A percentile compares a stretch with the other conserved stretches of the same genome.
Conservation (phyloP, 1,139 yeast species). For the Ogataea hybrid region DNA sequence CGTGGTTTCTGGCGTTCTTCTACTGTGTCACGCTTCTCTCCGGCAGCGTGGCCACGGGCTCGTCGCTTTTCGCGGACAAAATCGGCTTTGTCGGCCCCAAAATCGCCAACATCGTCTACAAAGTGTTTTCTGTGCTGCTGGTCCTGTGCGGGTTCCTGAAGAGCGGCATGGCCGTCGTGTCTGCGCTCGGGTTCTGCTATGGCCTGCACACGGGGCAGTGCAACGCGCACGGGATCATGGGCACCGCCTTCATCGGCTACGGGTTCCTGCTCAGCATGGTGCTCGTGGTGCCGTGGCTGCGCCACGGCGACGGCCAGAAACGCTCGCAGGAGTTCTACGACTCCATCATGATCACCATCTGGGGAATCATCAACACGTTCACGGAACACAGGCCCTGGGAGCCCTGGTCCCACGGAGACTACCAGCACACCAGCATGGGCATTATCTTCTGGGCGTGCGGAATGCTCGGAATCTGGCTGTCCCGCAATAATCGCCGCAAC, state of each 20-base stretch:
- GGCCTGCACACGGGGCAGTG: slow-evolving; percentile 84
- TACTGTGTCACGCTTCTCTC: slow-evolving; percentile 47
- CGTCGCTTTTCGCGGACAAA: slow-evolving; percentile 37
- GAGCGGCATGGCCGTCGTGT: slow-evolving; percentile 76
- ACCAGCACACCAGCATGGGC: slow-evolving; percentile 95
- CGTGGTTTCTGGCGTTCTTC: slow-evolving; percentile 53
- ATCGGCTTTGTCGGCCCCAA: slow-evolving; percentile 32
- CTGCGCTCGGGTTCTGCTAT: slow-evolving; percentile 81
- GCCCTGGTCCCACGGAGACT: slow-evolving; percentile 86
- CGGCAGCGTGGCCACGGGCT: slow-evolving; percentile 56
- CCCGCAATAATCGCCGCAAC: slow-evolving; percentile 63
- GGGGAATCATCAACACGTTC: slow-evolving; percentile 94
- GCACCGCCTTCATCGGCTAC: slow-evolving; percentile 77
- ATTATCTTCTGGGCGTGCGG: slow-evolving; percentile 97
- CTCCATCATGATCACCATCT: slow-evolving; percentile 70
- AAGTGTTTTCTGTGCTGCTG: slow-evolving; percentile 43
- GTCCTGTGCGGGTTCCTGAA: slow-evolving; percentile 64
- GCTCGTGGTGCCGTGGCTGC: slow-evolving; percentile 66
- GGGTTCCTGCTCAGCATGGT: slow-evolving; percentile 69
- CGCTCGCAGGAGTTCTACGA: slow-evolving; percentile 86
- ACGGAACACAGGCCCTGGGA: slow-evolving; percentile 94
- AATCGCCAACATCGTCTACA: slow-evolving; percentile 39
- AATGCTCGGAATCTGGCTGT: slow-evolving; percentile 71
- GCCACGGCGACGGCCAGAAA: slow-evolving; percentile 43
- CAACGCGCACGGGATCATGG: slow-evolving; percentile 96